Evolutionary conservation across 2,329 filamentous ascomycete species (phyloP).

Genomic region (Colletotrichum liaoningense): DNA sequence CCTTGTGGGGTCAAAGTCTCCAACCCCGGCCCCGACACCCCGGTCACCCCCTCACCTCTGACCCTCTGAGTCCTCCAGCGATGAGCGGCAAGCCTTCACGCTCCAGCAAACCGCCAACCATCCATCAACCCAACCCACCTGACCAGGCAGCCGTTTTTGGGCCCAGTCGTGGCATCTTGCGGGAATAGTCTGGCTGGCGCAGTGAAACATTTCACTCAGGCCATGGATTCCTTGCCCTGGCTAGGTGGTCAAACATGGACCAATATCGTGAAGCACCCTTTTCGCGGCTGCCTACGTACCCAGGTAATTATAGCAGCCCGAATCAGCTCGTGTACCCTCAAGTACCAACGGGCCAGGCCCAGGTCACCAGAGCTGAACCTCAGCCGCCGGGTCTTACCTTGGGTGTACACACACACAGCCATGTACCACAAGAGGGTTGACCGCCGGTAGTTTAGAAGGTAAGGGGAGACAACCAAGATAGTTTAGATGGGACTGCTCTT

Average conservation of each 20-base stretch:
- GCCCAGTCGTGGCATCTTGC: background rate
- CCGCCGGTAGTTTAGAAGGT: background rate
- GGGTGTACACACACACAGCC: too few species aligned
- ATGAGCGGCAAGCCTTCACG: background rate
- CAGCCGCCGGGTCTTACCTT: background rate
- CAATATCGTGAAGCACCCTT: background rate
- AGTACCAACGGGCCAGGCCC: background rate
- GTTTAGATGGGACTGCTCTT: background rate
- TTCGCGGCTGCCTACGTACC: background rate
- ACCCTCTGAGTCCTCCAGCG: too few species aligned
- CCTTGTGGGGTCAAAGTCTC: background rate
- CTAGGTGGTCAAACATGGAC: background rate
- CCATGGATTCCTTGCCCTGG: background rate
- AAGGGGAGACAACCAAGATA: too few species aligned
- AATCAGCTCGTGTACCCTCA: background rate
- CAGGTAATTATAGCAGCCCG: background rate
- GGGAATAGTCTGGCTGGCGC: background rate
- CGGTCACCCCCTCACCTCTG: background rate
- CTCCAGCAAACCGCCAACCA: background rate
- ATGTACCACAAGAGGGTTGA: background rate
- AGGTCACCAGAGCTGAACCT: background rate
- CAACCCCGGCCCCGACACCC: background rate
- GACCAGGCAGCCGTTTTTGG: slow-evolving; percentile 5
- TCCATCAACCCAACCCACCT: background rate
- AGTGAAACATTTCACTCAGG: background rate